phyloP scores from a whole-genome alignment of 2,329 filamentous ascomycete species.

The Penicillium sp. region DNA sequence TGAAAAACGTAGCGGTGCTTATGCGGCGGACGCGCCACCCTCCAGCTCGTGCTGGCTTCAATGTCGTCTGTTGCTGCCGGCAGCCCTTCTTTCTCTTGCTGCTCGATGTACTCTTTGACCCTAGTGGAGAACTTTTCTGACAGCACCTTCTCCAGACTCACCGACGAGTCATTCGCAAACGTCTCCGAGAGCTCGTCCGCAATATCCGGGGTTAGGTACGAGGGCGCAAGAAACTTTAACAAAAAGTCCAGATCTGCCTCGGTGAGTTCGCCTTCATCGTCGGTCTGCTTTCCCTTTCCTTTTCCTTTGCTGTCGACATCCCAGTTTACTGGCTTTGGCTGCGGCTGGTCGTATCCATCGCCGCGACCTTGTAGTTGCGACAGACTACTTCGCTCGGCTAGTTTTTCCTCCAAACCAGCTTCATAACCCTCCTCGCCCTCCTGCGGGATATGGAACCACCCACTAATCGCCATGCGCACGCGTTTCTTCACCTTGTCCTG shows the following conservation, averaged over 20 bases:
- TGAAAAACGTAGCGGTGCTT: slow-evolving; percentile 92
- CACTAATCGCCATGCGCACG: slow-evolving; percentile 94
- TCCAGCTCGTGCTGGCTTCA: slow-evolving; percentile 61
- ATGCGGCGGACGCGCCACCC: slow-evolving; percentile 80
- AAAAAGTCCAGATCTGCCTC: slow-evolving; percentile 84
- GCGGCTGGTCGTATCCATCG: slow-evolving; percentile 81
- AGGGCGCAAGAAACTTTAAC: slow-evolving; percentile 82
- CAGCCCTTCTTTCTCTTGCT: slow-evolving; percentile 54
- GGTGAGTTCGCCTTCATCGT: slow-evolving; percentile 59
- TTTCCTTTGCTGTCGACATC: slow-evolving; percentile 29
- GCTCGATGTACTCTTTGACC: slow-evolving; percentile 67
- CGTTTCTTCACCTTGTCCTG: slow-evolving; percentile 55
- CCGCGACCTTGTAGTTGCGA: slow-evolving; percentile 90
- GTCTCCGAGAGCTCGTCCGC: slow-evolving; percentile 74
- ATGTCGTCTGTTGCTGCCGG: slow-evolving; percentile 49
- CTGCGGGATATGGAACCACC: slow-evolving; percentile 98
- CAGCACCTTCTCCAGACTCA: slow-evolving; percentile 76
- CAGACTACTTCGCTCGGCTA: slow-evolving; percentile 83
- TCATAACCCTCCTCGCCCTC: slow-evolving; percentile 89
- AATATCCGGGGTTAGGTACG: slow-evolving; percentile 88
- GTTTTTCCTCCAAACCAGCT: slow-evolving; percentile 79
- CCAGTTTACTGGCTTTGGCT: slow-evolving; percentile 53
- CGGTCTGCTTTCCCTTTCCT: slow-evolving; percentile 35
- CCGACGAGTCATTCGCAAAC: slow-evolving; percentile 78
- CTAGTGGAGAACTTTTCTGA: slow-evolving; percentile 70